Evolutionary conservation across 768 basidiomycete genomes (phyloP).

Genomic region (Tylopilus cervinicoccineus): DNA sequence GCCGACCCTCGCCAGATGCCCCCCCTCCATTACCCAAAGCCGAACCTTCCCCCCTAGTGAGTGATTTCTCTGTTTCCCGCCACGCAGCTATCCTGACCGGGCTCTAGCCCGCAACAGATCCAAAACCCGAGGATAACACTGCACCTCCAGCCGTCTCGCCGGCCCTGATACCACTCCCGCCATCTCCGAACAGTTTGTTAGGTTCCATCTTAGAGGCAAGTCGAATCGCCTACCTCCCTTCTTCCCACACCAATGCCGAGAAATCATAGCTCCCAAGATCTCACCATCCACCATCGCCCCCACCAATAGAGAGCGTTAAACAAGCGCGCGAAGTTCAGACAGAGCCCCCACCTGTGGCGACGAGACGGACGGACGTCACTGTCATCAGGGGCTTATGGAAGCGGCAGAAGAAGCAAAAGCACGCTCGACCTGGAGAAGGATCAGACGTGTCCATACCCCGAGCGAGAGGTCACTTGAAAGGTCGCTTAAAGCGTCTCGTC

Average conservation of each 20-base stretch:
- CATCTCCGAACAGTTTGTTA: conserved; percentile 16
- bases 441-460: neutral
- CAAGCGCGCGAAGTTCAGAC: conserved; percentile 6
- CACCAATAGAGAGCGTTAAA: neutral
- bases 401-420: conserved; percentile 3
- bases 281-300: conserved; percentile 1
- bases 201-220: conserved; percentile 21
- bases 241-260: neutral
- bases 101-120: conserved; percentile 7
- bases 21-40: conserved; percentile 10
- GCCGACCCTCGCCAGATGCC: conserved; percentile 9
- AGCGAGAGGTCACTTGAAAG: conserved; percentile 3
- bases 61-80: neutral
- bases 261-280: conserved; percentile 15
- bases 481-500: conserved; percentile 14
- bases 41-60: conserved; percentile 11
- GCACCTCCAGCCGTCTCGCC: conserved; percentile 6
- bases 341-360: neutral
- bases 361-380: neutral
- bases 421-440: neutral
- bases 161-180: conserved; percentile 20
- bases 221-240: neutral
- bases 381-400: conserved; percentile 14
- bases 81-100: neutral
- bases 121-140: conserved; percentile 1